A percentile compares a stretch with the other conserved stretches of the same genome.
Evolutionary conservation across 2,329 filamentous ascomycete genomes (phyloP).

Genomic region (Exophiala sideris): DNA sequence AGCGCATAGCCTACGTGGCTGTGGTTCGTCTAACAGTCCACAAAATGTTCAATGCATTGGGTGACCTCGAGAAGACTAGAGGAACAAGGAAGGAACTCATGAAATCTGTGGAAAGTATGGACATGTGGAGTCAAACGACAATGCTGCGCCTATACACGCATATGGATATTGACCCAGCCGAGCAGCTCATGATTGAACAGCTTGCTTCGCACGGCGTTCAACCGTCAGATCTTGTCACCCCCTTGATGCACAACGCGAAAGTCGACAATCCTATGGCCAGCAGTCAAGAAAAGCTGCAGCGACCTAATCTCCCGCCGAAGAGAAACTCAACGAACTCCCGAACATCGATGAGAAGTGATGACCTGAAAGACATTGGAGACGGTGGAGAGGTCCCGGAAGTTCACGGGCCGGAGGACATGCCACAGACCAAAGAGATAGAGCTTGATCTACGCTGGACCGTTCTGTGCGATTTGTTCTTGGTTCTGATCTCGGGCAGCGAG

Average conservation of each 20-base stretch:
- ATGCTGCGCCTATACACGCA: slow-evolving; percentile 92
- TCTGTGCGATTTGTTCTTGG: slow-evolving; percentile 88
- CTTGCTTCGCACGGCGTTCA: slow-evolving; percentile 87
- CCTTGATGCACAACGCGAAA: slow-evolving; percentile 85
- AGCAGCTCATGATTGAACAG: slow-evolving; percentile 99
- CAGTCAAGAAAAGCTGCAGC: slow-evolving; percentile 20
- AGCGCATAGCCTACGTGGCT: slow-evolving; percentile 93
- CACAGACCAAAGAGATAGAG: slow-evolving; percentile 78
- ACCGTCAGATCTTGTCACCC: slow-evolving; percentile 75
- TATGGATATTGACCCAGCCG: slow-evolving; percentile 86
- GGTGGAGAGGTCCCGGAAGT: slow-evolving; percentile 74
- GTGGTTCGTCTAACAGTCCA: slow-evolving; percentile 78
- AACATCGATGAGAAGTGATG: slow-evolving; percentile 11
- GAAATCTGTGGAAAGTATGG: slow-evolving; percentile 70
- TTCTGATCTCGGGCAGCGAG: slow-evolving; percentile 91
- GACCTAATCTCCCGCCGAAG: slow-evolving; percentile 26
- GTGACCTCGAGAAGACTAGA: slow-evolving; percentile 60
- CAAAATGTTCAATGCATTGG: slow-evolving; percentile 68
- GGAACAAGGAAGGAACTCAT: slow-evolving; percentile 69
- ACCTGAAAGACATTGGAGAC: slow-evolving; percentile 54
- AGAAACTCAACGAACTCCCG: slow-evolving; percentile 37
- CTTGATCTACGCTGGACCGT: slow-evolving; percentile 97
- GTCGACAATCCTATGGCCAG: slow-evolving; percentile 85
- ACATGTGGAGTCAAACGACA: slow-evolving; percentile 98
- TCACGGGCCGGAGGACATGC: slow-evolving; percentile 76